phyloP scores from a whole-genome alignment of 441 rosid genomes.

The Croton setiger region DNA sequence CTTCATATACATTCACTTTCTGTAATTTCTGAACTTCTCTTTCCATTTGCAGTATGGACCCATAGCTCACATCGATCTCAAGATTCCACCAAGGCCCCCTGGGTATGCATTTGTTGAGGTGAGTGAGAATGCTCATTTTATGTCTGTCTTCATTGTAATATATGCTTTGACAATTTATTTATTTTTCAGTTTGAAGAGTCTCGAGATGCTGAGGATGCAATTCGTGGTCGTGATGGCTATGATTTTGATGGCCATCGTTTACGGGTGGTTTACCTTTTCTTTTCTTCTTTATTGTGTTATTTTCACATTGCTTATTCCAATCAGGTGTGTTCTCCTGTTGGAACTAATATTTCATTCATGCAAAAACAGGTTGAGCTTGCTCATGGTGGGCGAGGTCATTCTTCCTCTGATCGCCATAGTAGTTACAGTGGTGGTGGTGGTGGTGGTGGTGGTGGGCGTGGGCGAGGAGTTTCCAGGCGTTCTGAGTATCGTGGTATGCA shows the following conservation, averaged over 20 bases:
- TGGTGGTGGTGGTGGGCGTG: slow-evolving; percentile 16
- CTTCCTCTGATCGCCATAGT: slow-evolving; percentile 73
- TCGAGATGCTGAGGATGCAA: slow-evolving; percentile 96
- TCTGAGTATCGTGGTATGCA: slow-evolving; percentile 89
- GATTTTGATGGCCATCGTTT: slow-evolving; percentile 82
- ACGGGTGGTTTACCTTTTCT: slow-evolving; percentile 46
- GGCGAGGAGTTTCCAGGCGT: slow-evolving; percentile 65
- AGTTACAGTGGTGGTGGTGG: slow-evolving; percentile 46
- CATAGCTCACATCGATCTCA: slow-evolving; percentile 84
- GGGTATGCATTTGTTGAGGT: slow-evolving; percentile 98
- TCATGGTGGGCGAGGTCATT: slow-evolving; percentile 80
- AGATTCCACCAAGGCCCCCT: slow-evolving; percentile 93
- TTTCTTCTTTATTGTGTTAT: background rate
- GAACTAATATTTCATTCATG: background rate
- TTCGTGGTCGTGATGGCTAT: slow-evolving; percentile 90
- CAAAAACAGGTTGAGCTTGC: slow-evolving; percentile 84
- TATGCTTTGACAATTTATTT: background rate
- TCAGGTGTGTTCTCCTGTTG: background rate
- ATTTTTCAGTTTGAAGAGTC: slow-evolving; percentile 74
- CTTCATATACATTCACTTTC: background rate
- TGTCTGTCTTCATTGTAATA: background rate
- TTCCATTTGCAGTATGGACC: slow-evolving; percentile 66
- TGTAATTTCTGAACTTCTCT: slow-evolving; percentile 2
- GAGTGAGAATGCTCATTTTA: slow-evolving; percentile 1
- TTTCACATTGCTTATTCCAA: background rate